Evolutionary conservation across 2,329 filamentous ascomycete genomes (phyloP).

Genomic region (Hirsutella rhossiliensis): DNA sequence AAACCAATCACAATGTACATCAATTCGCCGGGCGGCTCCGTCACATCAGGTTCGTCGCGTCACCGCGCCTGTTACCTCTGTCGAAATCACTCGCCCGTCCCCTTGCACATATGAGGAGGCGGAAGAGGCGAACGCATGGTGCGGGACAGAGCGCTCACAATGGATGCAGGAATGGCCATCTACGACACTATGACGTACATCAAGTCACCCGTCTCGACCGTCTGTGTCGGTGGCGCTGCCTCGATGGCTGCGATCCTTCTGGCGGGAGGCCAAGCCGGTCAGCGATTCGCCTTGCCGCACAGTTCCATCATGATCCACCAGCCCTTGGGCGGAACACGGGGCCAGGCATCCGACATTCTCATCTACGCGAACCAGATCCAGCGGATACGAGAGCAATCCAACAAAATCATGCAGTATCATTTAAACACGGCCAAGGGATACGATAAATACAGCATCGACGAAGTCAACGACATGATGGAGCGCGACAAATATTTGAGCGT

Average conservation of each 20-base stretch:
- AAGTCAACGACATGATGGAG: constrained; percentile 94
- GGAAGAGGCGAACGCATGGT: neutral
- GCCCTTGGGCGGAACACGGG: constrained; percentile 62
- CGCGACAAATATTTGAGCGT: constrained; percentile 89
- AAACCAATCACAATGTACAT: constrained; percentile 98
- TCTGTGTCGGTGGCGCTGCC: constrained; percentile 88
- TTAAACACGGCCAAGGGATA: constrained; percentile 64
- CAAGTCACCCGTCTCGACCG: constrained; percentile 80
- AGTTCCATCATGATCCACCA: constrained; percentile 96
- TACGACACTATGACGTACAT: constrained; percentile 99
- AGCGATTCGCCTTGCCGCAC: constrained; percentile 84
- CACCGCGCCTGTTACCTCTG: neutral
- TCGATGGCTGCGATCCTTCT: constrained; percentile 90
- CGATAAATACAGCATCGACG: constrained; percentile 66
- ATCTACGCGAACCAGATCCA: constrained; percentile 98
- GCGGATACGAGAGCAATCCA: constrained; percentile 71
- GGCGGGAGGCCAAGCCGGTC: constrained; percentile 72
- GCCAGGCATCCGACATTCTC: constrained; percentile 68
- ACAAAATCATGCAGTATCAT: constrained; percentile 80
- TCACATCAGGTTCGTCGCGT: constrained; percentile 48
- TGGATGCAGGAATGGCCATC: constrained; percentile 56
- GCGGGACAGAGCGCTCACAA: neutral
- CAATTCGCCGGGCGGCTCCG: constrained; percentile 87
- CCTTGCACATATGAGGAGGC: neutral
- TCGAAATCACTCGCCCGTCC: neutral